A percentile compares a stretch with the other conserved stretches of the same genome.
phyloP scores from a whole-genome alignment of 441 rosid species.

The Jatropha multifida region DNA sequence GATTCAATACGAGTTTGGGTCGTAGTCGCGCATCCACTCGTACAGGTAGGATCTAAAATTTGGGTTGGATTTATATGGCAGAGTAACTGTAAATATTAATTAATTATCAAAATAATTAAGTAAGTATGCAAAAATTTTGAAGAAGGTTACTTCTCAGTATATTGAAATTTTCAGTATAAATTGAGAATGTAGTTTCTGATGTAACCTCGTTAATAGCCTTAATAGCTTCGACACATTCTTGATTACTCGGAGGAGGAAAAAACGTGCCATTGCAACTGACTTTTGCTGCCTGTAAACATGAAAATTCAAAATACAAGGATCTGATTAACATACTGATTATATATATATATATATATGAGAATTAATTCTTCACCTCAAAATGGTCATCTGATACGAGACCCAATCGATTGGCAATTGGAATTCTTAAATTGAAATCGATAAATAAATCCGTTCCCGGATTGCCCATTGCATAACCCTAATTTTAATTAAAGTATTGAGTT shows the following conservation, averaged over 20 bases:
- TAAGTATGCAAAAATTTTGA: no score
- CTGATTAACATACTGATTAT: background rate
- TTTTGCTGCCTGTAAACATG: background rate
- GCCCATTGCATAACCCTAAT: conserved; percentile 10
- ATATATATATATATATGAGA: no score
- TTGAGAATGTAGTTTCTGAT: background rate
- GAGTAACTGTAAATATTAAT: background rate
- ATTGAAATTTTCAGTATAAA: no score
- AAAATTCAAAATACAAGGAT: no score
- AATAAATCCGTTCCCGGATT: conserved; percentile 1
- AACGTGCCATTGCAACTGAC: background rate
- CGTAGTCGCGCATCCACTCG: background rate
- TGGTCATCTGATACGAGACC: background rate
- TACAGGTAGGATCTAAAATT: background rate
- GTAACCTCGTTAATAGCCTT: background rate
- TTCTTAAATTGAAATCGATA: background rate
- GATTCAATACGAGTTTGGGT: no score
- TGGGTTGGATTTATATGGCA: background rate
- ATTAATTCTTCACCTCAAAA: background rate
- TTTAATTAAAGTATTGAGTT: background rate
- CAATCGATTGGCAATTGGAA: background rate
- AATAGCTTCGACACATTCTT: background rate
- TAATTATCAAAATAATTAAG: background rate
- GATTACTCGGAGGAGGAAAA: background rate
- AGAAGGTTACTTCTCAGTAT: no score